phyloP scores from a whole-genome alignment of 164 flowering plant species.

The Aristolochia contorta region DNA sequence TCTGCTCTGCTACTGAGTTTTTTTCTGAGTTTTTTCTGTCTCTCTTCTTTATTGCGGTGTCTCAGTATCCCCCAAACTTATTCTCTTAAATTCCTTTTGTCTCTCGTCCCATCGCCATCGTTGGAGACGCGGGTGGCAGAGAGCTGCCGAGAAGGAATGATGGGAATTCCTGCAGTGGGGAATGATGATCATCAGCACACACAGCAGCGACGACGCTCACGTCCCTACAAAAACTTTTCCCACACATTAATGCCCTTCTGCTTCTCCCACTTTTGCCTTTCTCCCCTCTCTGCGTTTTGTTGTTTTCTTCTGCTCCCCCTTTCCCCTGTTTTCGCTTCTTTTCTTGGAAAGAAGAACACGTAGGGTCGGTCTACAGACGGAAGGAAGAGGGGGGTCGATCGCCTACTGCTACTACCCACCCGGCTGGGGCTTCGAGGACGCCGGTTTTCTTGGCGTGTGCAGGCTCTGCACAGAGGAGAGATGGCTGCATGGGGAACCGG shows the following conservation, averaged over 20 bases:
- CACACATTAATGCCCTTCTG: not conserved
- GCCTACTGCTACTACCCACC: no score
- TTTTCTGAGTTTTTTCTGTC: not conserved
- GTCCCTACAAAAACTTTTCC: not conserved
- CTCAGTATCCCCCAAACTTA: not conserved
- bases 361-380: not conserved
- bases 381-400: not conserved
- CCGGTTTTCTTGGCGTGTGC: conserved; percentile 17
- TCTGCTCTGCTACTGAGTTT: no score
- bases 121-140: conserved; percentile 5
- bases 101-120: conserved; percentile 4
- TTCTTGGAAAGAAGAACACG: conserved; percentile 2
- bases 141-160: conserved; percentile 13
- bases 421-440: conserved; percentile 22
- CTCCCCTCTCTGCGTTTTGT: no score
- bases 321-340: no score
- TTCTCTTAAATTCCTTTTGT: conserved; percentile 10
- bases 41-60: no score
- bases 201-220: not conserved
- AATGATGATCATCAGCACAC: not conserved
- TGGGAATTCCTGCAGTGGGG: conserved; percentile 9
- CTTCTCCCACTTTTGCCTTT: no score
- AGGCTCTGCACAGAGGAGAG: no score
- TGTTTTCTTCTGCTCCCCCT: no score
- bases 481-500: conserved; percentile 2